Base-by-base conservation (phyloP, 306 rosid genomes). In the Gleditsia sinensis region DNA sequence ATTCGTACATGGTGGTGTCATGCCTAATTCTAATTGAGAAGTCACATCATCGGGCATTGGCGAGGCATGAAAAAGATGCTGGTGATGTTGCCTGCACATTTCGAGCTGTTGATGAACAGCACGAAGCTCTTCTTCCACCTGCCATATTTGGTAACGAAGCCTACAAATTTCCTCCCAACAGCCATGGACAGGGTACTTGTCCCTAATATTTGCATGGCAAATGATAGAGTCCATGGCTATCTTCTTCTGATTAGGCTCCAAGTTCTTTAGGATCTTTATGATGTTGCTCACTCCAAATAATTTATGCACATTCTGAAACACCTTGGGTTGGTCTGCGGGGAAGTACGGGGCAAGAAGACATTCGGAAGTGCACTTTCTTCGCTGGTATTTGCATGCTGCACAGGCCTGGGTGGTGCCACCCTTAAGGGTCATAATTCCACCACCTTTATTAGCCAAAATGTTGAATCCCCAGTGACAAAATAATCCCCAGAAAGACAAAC, bases 201-300 rank as follows among this genome's bases (percentile, higher is more conserved):
- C 86, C 1, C 90, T 74, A 5, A 78, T 33, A 17, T 81, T 81
- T 7, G 90, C 70, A 32, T 86, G 81, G 72, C 34, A 78, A 9
- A 83, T 86, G 6, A 86, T 81, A 27, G 88, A 78, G 42, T 67
- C 75, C 90, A 86, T 86, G 7, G 90, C 80, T 40, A 74, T 72
- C 2, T 50, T 30, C 66, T 76, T 72, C 62, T 68, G 86, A 25
- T 48, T 12, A 36, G 83, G 86, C 16, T 75, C 71, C 39, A 86
- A 16, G 0, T 46, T 55, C 30, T 79, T 69, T 0, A 86, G 68
- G 17, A 83, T 81, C 19, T 83, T 86, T 43, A 71, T 27, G 37
- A 86, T 81, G 65, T 86, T 86, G 71, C 84, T 67, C 1, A 86
- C 90, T 33, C 90, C 86, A 50, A 86, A 86, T 34, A 86, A 60